Evolutionary conservation across 23 red algal species (phyloP), one percentile per base, ranked within the genome.

Genomic region (Gracilaria gracilis): DNA sequence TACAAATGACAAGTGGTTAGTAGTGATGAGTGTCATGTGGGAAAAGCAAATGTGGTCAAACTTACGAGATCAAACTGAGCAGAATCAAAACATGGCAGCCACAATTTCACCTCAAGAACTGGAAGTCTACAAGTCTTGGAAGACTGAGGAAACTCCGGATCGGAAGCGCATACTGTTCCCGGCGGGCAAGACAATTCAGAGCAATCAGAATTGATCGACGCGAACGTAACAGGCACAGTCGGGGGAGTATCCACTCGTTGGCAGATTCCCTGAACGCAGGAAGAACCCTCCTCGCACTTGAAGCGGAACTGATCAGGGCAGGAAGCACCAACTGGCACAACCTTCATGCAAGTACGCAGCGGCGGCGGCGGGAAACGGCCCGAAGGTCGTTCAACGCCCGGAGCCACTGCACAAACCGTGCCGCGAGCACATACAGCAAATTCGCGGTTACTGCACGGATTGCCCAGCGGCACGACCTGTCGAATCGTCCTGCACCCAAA

Each of bases 301-400:
- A 75, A 75, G 35, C 69, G 69, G 6, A 75, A 25, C n/a, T 19
- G 69, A 46, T 75, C 69, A 1, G 34, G 14, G 9, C 69, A 75
- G 4, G 36, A 36, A 1, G 69, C 69, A 9, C 37, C 69, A 75
- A 33, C 37, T 0, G 69, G 69, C n/a, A 75, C 42, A 75, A 75
- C 69, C 39, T 75, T 75, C 69, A 75, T 75, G 69, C 69, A 75
- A 31, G 69, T 75, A 29, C 27, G 58, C 58, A 9, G 58, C 58
- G 6, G 58, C 27, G 69, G 65, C 14, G 23, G 65, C 17, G 25
- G 4, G 25, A 70, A 70, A 33, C 58, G 58, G 58, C 58, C 58
- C 4, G 28, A 17, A 19, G 14, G 23, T 34, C 5, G 3, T 25
- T 13, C 17, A 25, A 70, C 65, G 28, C 65, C 65, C 15, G 23